phyloP scores from a whole-genome alignment of 2,329 filamentous ascomycete genomes.

The Diaporthe humulicola region DNA sequence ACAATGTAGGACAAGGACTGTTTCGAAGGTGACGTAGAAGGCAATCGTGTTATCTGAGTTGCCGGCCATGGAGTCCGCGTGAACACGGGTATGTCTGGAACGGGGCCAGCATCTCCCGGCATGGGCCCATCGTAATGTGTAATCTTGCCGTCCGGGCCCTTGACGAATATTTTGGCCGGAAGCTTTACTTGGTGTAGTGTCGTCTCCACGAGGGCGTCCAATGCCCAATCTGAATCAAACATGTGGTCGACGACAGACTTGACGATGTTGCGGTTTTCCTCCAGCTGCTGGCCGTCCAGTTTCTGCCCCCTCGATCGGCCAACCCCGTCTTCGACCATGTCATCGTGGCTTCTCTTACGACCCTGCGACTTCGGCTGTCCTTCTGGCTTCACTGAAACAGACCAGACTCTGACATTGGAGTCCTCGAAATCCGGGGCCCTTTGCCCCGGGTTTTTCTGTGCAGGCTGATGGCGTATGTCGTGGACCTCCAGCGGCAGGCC shows the following conservation, averaged over 20 bases:
- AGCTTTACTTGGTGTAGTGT: slow-evolving; percentile 75
- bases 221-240: slow-evolving; percentile 82
- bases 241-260: slow-evolving; percentile 78
- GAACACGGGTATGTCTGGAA: slow-evolving; percentile 78
- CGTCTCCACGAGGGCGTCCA: slow-evolving; percentile 77
- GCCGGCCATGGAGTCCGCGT: slow-evolving; percentile 86
- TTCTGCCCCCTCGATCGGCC: slow-evolving; percentile 47
- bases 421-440: slow-evolving; percentile 82
- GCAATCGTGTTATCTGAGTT: slow-evolving; percentile 73
- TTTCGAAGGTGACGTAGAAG: slow-evolving; percentile 73
- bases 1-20: slow-evolving; percentile 89
- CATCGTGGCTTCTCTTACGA: slow-evolving; percentile 58
- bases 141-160: slow-evolving; percentile 75
- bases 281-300: slow-evolving; percentile 45
- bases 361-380: slow-evolving; percentile 43
- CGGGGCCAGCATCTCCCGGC: slow-evolving; percentile 61
- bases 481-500: slow-evolving; percentile 79
- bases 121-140: slow-evolving; percentile 77
- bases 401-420: slow-evolving; percentile 85
- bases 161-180: slow-evolving; percentile 78
- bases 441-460: slow-evolving; percentile 56
- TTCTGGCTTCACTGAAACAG: slow-evolving; percentile 68
- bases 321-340: slow-evolving; percentile 48
- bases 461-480: slow-evolving; percentile 71
- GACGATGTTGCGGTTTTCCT: slow-evolving; percentile 64